A percentile compares a stretch with the other conserved stretches of the same genome.
phyloP scores from a whole-genome alignment of 1,284 basidiomycete genomes.

The Pisolithus thermaeus region DNA sequence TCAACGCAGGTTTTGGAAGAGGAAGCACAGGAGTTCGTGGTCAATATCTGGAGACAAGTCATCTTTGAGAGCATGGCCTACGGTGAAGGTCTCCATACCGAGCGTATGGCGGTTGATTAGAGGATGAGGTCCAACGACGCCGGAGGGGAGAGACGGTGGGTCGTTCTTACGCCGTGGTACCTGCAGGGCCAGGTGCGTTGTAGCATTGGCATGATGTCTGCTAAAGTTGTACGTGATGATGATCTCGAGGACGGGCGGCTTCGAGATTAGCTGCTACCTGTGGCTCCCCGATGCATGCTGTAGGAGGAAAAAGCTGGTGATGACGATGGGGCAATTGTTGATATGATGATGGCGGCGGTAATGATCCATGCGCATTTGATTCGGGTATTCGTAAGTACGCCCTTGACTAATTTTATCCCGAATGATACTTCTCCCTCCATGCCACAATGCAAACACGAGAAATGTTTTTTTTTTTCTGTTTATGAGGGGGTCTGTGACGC shows the following conservation, averaged over 20 bases:
- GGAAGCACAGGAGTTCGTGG: slow-evolving; percentile 72
- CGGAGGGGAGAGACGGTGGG: slow-evolving; percentile 7
- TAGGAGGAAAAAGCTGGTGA: slow-evolving; percentile 9
- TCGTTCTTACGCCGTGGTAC: slow-evolving; percentile 20
- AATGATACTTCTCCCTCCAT: slow-evolving; percentile 30
- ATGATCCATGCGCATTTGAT: neutral
- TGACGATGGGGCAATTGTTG: slow-evolving; percentile 5
- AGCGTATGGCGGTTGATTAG: slow-evolving; percentile 69
- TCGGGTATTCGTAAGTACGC: slow-evolving; percentile 27
- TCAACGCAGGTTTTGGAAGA: slow-evolving; percentile 74
- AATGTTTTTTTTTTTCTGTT: too few species aligned
- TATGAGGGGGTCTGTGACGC: neutral
- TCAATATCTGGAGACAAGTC: slow-evolving; percentile 80
- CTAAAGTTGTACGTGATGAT: slow-evolving; percentile 16
- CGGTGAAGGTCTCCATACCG: slow-evolving; percentile 75
- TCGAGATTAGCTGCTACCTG: slow-evolving; percentile 11
- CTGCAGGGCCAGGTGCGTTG: slow-evolving; percentile 37
- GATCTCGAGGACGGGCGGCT: slow-evolving; percentile 11
- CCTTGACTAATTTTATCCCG: slow-evolving; percentile 13
- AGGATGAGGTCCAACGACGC: slow-evolving; percentile 8
- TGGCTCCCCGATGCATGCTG: slow-evolving; percentile 7
- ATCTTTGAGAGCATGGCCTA: slow-evolving; percentile 90
- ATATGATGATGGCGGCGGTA: neutral
- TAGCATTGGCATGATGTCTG: slow-evolving; percentile 26
- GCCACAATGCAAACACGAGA: slow-evolving; percentile 15